phyloP scores from a whole-genome alignment of 2,329 filamentous ascomycete genomes.

The Talaromyces sp. region DNA sequence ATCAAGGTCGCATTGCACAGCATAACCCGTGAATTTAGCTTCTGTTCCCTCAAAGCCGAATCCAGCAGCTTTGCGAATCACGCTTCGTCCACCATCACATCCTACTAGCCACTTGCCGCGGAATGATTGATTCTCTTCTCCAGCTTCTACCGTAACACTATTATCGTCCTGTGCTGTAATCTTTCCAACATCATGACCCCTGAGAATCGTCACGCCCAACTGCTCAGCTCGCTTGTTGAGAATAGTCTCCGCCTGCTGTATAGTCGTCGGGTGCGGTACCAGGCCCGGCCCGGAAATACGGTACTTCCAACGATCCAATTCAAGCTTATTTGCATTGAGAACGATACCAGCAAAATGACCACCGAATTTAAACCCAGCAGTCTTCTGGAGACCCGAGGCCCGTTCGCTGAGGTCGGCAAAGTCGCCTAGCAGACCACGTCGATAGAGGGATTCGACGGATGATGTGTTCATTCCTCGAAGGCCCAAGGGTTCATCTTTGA shows the following conservation, averaged over 20 bases:
- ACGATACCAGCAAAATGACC: constrained; percentile 29
- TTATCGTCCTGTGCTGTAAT: constrained; percentile 12
- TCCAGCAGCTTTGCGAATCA: constrained; percentile 34
- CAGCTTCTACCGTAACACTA: constrained; percentile 13
- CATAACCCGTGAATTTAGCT: constrained; percentile 35
- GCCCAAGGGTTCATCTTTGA: constrained; percentile 24
- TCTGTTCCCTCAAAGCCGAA: constrained; percentile 37
- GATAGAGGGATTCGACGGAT: constrained; percentile 35
- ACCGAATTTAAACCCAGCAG: constrained; percentile 24
- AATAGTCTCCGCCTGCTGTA: constrained; percentile 2
- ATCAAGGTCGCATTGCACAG: constrained; percentile 31
- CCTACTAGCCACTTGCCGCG: constrained; percentile 37
- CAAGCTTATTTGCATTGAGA: constrained; percentile 19
- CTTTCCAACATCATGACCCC: neutral
- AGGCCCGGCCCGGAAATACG: constrained; percentile 4
- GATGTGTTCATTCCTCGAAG: constrained; percentile 29
- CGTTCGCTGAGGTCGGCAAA: constrained; percentile 18
- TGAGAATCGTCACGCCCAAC: constrained; percentile 10
- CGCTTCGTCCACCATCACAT: constrained; percentile 41
- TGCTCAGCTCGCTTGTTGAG: constrained; percentile 3
- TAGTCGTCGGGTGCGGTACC: constrained; percentile 10
- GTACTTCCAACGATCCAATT: constrained; percentile 13
- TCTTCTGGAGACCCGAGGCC: constrained; percentile 16
- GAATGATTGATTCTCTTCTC: constrained; percentile 17
- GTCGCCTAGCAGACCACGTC: constrained; percentile 35